Percentiles rank a stretch among this genome's conserved stretches.
These are phyloP conservation scores for Ceratorhiza oryzae-sativae DNA, from an alignment of 1,284 basidiomycete species.

Conservation along the genomic window DNA sequence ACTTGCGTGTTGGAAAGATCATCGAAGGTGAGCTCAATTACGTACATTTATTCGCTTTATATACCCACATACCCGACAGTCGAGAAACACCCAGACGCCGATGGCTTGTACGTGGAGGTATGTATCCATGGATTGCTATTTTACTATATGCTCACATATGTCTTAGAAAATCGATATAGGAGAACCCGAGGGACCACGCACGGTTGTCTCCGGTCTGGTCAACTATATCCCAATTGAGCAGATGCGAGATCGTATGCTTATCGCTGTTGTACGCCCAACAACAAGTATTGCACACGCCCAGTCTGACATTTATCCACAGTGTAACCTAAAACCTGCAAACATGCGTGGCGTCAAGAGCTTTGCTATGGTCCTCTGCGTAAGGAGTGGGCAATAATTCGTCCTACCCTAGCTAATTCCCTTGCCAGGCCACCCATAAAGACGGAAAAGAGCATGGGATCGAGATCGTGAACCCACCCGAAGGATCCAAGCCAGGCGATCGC, in stretches of 20 bases:
- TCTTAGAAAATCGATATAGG: slow-evolving; percentile 91
- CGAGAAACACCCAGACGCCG: slow-evolving; percentile 92
- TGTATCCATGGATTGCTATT: slow-evolving; percentile 32
- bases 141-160: not conserved
- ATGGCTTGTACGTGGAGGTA: slow-evolving; percentile 89
- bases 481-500: slow-evolving; percentile 86
- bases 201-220: slow-evolving; percentile 93
- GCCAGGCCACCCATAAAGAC: slow-evolving; percentile 83
- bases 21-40: slow-evolving; percentile 69
- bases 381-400: slow-evolving; percentile 45
- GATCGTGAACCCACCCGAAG: slow-evolving; percentile 85
- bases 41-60: not conserved
- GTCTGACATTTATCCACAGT: too few species aligned
- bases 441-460: slow-evolving; percentile 93
- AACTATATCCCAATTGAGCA: slow-evolving; percentile 94
- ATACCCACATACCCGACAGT: slow-evolving; percentile 59
- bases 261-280: slow-evolving; percentile 70
- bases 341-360: slow-evolving; percentile 97
- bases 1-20: slow-evolving; percentile 89
- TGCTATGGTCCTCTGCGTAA: slow-evolving; percentile 92
- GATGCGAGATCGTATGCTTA: slow-evolving; percentile 84
- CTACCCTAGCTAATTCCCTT: not conserved
- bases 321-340: slow-evolving; percentile 92
- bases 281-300: too few species aligned
- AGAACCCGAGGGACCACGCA: slow-evolving; percentile 90